Base-by-base conservation (phyloP, 257 asterid genomes). In the Paulownia fortunei region DNA sequence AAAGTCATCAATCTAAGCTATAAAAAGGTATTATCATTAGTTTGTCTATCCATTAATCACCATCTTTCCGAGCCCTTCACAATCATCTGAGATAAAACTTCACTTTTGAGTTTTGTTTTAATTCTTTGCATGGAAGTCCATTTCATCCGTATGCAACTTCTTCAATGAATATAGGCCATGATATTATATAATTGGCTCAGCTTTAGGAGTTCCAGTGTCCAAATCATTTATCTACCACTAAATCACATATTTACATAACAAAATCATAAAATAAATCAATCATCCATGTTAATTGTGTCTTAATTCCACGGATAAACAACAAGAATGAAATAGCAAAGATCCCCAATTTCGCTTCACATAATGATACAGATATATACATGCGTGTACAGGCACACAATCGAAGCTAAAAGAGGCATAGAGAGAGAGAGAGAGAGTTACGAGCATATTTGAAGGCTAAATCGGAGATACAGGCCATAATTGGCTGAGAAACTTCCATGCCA, bases 381-480 rank as follows among this genome's bases (percentile, higher is more conserved):
- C 37, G 10, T 19, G 12, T n/a, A 2, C 12, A 70, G 8, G 0
- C 36, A 36, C 51, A 65, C 6, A 23, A 5, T 36, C 59, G 12
- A 0, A 27, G 16, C 27, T 15, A n/a, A 4, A 58, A n/a, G n/a
- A n/a, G 12, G 37, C 11, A 39, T n/a, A 80, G 32, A 59, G 60
- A 46, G 27, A 79, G 69, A 51, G 58, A 21, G 58, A 49, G 63
- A 16, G 69, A 1, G 9, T 74, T 87, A 90, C 98, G 95, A 12
- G 97, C 88, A 75, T 81, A 93, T 88, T 92, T 96, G 86, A 91
- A 96, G 80, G 97, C 97, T 80, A 93, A 80, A 82, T 93, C 94
- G 37, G 97, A 90, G 73, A 96, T 42, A 61, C 97, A 96, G 7
- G 96, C 78, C 90, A 90, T 82, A 76, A 96, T 90, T 4, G 96